Base-by-base conservation (phyloP, 1,284 basidiomycete species). In the Papiliotrema flavescens region DNA sequence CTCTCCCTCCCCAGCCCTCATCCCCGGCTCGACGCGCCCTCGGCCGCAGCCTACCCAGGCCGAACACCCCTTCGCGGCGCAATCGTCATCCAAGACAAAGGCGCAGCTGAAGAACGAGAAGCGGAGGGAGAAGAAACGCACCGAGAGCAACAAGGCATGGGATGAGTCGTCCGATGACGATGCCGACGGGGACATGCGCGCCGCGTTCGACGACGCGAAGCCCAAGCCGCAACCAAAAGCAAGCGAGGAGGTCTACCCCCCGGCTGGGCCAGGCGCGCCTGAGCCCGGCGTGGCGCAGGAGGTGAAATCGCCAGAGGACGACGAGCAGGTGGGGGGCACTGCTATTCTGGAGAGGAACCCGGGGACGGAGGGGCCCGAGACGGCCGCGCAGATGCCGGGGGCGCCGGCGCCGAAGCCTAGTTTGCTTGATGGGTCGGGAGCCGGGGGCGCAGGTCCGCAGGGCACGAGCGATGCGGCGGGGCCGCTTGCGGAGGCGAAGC, bases 71-170 rank as follows among this genome's bases (percentile, higher is more conserved):
- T 66, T 67, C 46, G 66, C 63, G 2, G 51, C 59, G 22, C 26
- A 54, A 2, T 26, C n/a, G 14, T 28, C n/a, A 2, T 39, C 47
- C 42, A 63, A 64, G 52, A 55, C 57, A 9, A 73, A 87, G 76
- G 82, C 82, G 41, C 82, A 82, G 53, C 86, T 87, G 79, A 90
- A 89, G 81, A 90, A 89, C 60, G 86, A 86, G 53, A 90, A 70
- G 59, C 56, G 69, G 42, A 59, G 62, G 24, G 65, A 64, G 46
- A 69, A 71, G 55, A 51, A 60, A 37, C 59, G 60, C 15, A 39
- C 37, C 15, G 45, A 44, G 35, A 14, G 24, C 9, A 55, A 56
- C 19, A 57, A 53, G 28, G 56, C 36, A 14, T 67, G 66, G 68
- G 70, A 70, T 52, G 66, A 66, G 45, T 62, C 60, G 24, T 51